Base-by-base conservation (phyloP, 1,139 yeast genomes). In the Komagataea norvegica region DNA sequence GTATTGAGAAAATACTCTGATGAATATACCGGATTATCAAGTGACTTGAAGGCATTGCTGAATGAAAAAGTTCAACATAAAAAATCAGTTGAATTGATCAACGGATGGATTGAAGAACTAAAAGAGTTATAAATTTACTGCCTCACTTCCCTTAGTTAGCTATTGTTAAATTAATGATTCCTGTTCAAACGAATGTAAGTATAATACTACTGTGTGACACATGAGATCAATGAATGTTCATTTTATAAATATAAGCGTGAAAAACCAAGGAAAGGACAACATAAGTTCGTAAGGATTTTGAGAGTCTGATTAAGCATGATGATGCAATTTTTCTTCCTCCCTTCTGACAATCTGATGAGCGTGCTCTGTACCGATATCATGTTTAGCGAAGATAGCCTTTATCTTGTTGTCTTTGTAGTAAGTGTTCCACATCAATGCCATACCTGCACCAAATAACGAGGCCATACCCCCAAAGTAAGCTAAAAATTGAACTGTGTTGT, bases 1-100 rank as follows among this genome's bases (percentile, higher is more conserved):
- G 25, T 64, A 9, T 36, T 67, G 36, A 63, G 72, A 59, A 65
- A 64, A 38, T 65, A 53, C 37, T 55, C 64, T 4, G 57, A 52
- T 26, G 63, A 62, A 37, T 61, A 53, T 40, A 46, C 44, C 10
- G 39, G 44, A n/a, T 38, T 56, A 25, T 34, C 41, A 8, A 55
- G 51, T 6, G 55, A 54, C 15, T 46, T 60, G 20, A 47, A 45
- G 17, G 29, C 33, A 5, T 50, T 48, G n/a, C 33, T 52, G 14
- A 49, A 51, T 27, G 43, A 46, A 14, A 52, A 50, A 10, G 38
- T 62, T 6, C 37, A 53, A 1, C 62, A 63, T 41, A 51, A 51
- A 25, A 54, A 54, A 21, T 59, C 67, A 0, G 50, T 47, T 35
- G 36, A 41, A 6, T 46, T 48, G 26, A 33, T 65, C 29, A 32